Percentiles rank a stretch among this genome's conserved stretches.
phyloP scores from a whole-genome alignment of 805 yeast genomes.

The Yarrowia deformans region DNA sequence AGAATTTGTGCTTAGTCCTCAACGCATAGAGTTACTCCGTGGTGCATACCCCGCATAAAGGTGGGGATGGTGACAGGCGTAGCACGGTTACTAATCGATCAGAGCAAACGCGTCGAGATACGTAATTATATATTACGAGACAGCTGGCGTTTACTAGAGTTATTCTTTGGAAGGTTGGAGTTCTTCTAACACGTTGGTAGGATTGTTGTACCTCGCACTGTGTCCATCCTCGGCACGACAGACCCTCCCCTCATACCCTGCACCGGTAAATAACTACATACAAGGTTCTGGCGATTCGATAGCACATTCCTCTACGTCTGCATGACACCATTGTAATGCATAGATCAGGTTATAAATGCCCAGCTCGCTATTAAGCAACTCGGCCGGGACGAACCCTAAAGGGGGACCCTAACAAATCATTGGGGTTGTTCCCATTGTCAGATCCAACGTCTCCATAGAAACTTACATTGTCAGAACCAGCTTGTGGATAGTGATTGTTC shows the following conservation, averaged over 20 bases:
- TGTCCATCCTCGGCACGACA: too few species aligned
- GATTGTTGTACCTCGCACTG: too few species aligned
- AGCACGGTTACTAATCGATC: background rate
- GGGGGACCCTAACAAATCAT: constrained; percentile 1
- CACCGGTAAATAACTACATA: background rate
- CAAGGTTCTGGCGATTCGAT: background rate
- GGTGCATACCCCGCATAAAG: constrained; percentile 16
- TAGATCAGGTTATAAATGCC: background rate
- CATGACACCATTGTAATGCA: background rate
- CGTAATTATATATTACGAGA: too few species aligned
- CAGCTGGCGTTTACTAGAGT: too few species aligned
- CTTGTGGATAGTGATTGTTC: background rate
- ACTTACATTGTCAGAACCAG: background rate
- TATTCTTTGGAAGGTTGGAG: too few species aligned
- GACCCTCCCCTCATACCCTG: background rate
- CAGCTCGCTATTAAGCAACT: background rate
- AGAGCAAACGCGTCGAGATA: too few species aligned
- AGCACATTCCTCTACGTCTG: too few species aligned
- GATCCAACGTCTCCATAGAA: constrained; percentile 6
- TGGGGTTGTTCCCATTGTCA: background rate
- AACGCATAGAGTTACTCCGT: background rate
- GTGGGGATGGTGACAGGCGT: background rate
- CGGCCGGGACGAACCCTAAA: constrained; percentile 10
- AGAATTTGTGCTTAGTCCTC: constrained; percentile 5
- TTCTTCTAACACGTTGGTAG: too few species aligned